phyloP scores from a whole-genome alignment of 352 stramenopile species.

The Phytophthora multivora region DNA sequence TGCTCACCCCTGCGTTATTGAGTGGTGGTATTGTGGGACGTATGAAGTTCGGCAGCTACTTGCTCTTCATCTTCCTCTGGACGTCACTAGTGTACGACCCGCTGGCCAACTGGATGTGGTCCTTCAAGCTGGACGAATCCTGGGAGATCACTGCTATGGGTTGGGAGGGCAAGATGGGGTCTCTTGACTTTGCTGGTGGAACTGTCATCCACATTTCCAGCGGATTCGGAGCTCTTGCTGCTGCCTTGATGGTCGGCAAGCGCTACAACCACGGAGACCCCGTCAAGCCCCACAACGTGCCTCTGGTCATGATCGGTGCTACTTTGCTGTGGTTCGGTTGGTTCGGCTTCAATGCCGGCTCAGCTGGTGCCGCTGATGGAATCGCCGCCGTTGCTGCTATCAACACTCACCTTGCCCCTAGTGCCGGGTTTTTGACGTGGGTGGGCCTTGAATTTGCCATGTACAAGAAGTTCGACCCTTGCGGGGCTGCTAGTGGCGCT shows the following conservation, averaged over 20 bases:
- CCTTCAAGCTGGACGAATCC: constrained; percentile 57
- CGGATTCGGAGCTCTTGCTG: constrained; percentile 74
- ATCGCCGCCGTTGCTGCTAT: constrained; percentile 69
- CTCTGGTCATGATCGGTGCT: constrained; percentile 78
- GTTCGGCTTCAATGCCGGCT: constrained; percentile 86
- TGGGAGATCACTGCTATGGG: constrained; percentile 50
- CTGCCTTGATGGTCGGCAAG: constrained; percentile 68
- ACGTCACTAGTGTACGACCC: constrained; percentile 86
- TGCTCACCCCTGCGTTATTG: constrained; percentile 77
- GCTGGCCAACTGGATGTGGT: constrained; percentile 86
- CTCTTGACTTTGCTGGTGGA: constrained; percentile 81
- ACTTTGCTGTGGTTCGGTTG: constrained; percentile 86
- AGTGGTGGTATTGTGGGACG: constrained; percentile 81
- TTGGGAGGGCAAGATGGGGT: constrained; percentile 73
- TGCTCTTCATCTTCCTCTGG: constrained; percentile 83
- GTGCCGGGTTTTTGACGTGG: constrained; percentile 73
- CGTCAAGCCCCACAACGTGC: constrained; percentile 83
- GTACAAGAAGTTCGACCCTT: constrained; percentile 66
- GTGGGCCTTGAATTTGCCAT: constrained; percentile 60
- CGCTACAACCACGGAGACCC: constrained; percentile 74
- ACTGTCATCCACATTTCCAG: constrained; percentile 86
- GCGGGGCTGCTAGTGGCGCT: constrained; percentile 61
- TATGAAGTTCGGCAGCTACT: constrained; percentile 80
- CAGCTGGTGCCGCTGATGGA: constrained; percentile 52
- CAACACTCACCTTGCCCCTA: constrained; percentile 74